A percentile compares a stretch with the other conserved stretches of the same genome.
These are phyloP conservation scores for Pichia rugopelliculosa DNA, from an alignment of 805 yeast species.

Conservation along the genomic window DNA sequence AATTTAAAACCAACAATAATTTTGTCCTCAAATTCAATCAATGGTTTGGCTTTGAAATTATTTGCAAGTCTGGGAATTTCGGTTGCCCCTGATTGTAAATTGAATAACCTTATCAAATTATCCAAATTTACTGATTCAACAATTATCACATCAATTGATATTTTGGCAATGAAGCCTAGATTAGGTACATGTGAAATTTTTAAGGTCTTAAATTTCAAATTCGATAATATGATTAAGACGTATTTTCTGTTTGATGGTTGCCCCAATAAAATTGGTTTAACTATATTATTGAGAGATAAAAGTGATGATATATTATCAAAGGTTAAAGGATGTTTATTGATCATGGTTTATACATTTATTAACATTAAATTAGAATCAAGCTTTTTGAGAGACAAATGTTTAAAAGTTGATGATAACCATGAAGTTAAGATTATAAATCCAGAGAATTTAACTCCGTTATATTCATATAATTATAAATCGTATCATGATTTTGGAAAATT, in stretches of 20 bases:
- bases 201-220: slow-evolving; percentile 60
- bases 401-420: slow-evolving; percentile 25
- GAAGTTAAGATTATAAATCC: slow-evolving; percentile 6
- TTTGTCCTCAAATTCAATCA: slow-evolving; percentile 68
- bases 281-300: slow-evolving; percentile 81
- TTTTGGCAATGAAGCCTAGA: slow-evolving; percentile 60
- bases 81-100: slow-evolving; percentile 75
- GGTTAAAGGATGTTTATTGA: slow-evolving; percentile 72
- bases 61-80: slow-evolving; percentile 71
- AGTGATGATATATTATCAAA: slow-evolving; percentile 51
- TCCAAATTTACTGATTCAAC: slow-evolving; percentile 78
- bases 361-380: slow-evolving; percentile 76
- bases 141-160: slow-evolving; percentile 79
- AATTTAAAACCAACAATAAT: slow-evolving; percentile 74
- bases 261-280: slow-evolving; percentile 65
- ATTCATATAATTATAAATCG: slow-evolving; percentile 16
- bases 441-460: slow-evolving; percentile 14
- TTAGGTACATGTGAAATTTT: slow-evolving; percentile 72
- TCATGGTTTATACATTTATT: slow-evolving; percentile 70
- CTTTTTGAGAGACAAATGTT: slow-evolving; percentile 62
- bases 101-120: slow-evolving; percentile 70
- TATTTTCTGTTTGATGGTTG: slow-evolving; percentile 78
- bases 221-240: slow-evolving; percentile 52
- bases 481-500: slow-evolving; percentile 25
- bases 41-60: slow-evolving; percentile 72